Evolutionary conservation across 177 flowering plant genomes (phyloP).

Genomic region (Vitis hybrid): DNA sequence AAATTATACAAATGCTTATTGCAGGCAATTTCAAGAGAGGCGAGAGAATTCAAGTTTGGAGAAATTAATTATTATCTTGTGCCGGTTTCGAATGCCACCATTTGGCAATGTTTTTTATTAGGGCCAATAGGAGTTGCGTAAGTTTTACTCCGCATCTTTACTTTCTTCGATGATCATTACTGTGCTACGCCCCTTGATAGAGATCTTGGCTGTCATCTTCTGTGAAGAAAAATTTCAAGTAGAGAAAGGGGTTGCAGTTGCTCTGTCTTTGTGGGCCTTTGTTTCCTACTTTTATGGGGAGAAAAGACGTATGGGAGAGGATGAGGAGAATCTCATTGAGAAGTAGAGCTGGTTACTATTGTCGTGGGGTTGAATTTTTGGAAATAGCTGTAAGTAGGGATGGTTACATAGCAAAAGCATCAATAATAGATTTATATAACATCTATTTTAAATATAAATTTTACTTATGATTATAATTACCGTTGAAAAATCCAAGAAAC

Average conservation of each 20-base stretch:
- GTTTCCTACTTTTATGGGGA: slow-evolving; percentile 4
- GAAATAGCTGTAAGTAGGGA: no score
- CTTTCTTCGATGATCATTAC: slow-evolving; percentile 19
- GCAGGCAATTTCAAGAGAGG: slow-evolving; percentile 32
- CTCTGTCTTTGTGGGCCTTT: slow-evolving; percentile 28
- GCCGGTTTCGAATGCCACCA: slow-evolving; percentile 9
- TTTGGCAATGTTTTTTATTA: slow-evolving; percentile 20
- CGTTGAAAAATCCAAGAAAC: no score
- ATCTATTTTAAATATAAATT: no score
- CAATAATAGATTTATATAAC: no score
- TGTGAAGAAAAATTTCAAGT: slow-evolving; percentile 20
- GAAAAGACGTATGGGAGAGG: no score
- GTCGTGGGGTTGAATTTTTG: no score
- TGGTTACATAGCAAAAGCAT: no score
- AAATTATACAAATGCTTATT: background rate
- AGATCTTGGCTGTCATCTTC: slow-evolving; percentile 15
- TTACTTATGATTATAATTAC: no score
- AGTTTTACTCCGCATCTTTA: slow-evolving; percentile 30
- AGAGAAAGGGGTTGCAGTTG: slow-evolving; percentile 31
- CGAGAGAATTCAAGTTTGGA: slow-evolving; percentile 29
- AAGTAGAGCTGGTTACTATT: no score
- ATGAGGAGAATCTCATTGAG: no score
- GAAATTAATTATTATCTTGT: slow-evolving; percentile 26
- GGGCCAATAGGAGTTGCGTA: slow-evolving; percentile 23
- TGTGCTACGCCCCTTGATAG: slow-evolving; percentile 16